phyloP scores from a whole-genome alignment of 495 filamentous ascomycete species.

The Penicillium waksmanii region DNA sequence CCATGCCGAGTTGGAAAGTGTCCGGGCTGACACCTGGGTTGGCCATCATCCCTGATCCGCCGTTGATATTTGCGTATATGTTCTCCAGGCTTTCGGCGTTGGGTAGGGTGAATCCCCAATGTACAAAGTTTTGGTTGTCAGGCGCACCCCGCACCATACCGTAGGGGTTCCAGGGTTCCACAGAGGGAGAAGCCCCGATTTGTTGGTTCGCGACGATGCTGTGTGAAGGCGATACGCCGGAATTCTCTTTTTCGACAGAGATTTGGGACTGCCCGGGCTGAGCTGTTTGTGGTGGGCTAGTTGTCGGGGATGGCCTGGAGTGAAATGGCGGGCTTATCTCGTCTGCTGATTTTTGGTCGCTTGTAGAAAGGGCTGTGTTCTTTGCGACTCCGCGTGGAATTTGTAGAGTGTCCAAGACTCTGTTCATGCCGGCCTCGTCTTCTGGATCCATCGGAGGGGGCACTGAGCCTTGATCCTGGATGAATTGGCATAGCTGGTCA shows the following conservation, averaged over 20 bases:
- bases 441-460: slow-evolving; percentile 48
- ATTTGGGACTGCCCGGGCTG: slow-evolving; percentile 20
- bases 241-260: slow-evolving; percentile 9
- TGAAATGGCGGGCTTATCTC: slow-evolving; percentile 1
- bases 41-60: slow-evolving; percentile 19
- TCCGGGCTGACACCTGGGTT: slow-evolving; percentile 36
- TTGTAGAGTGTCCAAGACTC: slow-evolving; percentile 50
- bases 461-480: slow-evolving; percentile 46
- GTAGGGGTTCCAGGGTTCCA: slow-evolving; percentile 30
- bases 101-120: slow-evolving; percentile 48
- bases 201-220: slow-evolving; percentile 20
- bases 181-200: slow-evolving; percentile 13
- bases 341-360: slow-evolving; percentile 3
- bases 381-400: slow-evolving; percentile 38
- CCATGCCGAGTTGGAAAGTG: slow-evolving; percentile 36
- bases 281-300: slow-evolving; percentile 19
- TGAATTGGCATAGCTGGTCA: slow-evolving; percentile 51
- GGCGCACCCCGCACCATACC: slow-evolving; percentile 27
- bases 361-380: slow-evolving; percentile 4
- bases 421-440: slow-evolving; percentile 48
- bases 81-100: slow-evolving; percentile 48
- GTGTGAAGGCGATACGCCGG: slow-evolving; percentile 20
- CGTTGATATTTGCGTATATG: slow-evolving; percentile 44
- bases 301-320: slow-evolving; percentile 19
- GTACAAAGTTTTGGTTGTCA: slow-evolving; percentile 32